Evolutionary conservation across 176 grass and related monocot genomes (phyloP), one percentile per base, ranked within the genome.

Genomic region (Dendrocalamus sinicus): DNA sequence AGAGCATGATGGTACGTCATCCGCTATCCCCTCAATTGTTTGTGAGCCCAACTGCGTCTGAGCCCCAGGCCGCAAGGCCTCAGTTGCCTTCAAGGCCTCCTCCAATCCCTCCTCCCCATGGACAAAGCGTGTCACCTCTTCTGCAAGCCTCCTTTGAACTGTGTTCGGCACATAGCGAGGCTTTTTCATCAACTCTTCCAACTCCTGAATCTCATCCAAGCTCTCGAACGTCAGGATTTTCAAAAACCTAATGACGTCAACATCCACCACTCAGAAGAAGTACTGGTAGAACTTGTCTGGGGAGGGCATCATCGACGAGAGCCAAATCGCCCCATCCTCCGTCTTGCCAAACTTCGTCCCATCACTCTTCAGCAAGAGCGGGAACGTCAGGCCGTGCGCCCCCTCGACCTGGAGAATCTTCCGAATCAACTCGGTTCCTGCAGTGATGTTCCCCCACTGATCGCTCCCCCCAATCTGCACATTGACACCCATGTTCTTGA

Each of bases 401-500:
- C 93, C 96, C 70, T 99, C 96, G 0, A 94, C 86, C 72, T 99
- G 96, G 76, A 99, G 88, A 86, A 99, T 92, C 78, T 94, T 99
- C 13, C 93, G 88, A 67, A 96, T 99, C 86, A 96, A 67, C 51
- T 99, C 93, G 0, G 96, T 99, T 19, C 93, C 93, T 0, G 93
- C 96, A 0, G 93, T 94, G 64, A 99, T 99, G 75, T 96, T 96
- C 41, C 96, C 96, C 96, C 96, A 99, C 70, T 99, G 96, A 84
- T 99, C 93, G 20, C 93, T 99, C 28, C 96, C 93, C n/a, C 96
- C 93, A 19, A 99, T 94, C 70, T 96, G 96, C 72, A 96, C 93
- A 96, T 96, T 94, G 62, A 94, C 93, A 76, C 90, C 92, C 82
- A 92, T 92, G 82, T 91, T 94, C 78, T 91, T 90, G 87, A 99